Evolutionary conservation across 495 filamentous ascomycete species (phyloP).

Genomic region (Choiromyces venosus): DNA sequence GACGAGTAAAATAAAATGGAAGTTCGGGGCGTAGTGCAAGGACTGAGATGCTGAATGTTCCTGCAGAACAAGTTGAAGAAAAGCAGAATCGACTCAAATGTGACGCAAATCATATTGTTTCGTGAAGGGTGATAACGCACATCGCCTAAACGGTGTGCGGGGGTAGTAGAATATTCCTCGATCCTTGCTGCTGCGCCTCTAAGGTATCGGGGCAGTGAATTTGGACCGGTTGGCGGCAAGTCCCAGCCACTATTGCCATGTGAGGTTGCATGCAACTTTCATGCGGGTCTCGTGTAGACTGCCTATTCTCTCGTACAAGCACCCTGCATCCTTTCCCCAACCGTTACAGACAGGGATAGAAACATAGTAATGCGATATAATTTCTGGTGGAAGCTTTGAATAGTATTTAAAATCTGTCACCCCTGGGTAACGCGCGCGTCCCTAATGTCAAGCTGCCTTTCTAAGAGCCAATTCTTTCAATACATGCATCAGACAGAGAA

Average conservation of each 20-base stretch:
- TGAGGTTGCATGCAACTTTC: not conserved
- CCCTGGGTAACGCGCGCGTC: not conserved
- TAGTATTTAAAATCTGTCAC: not conserved
- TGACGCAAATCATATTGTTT: not conserved
- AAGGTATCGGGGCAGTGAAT: constrained; percentile 10
- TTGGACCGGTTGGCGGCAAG: constrained; percentile 15
- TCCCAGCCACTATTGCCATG: not conserved
- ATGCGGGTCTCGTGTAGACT: not conserved
- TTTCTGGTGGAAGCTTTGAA: not conserved
- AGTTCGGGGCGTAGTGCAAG: not conserved
- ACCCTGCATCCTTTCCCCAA: not conserved
- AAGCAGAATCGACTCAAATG: not conserved
- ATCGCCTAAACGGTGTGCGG: constrained; percentile 5
- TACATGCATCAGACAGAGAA: not conserved
- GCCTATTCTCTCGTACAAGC: not conserved
- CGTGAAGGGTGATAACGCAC: not conserved
- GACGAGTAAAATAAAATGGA: not conserved
- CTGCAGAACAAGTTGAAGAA: not conserved
- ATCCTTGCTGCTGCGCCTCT: constrained; percentile 23
- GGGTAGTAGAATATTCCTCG: constrained; percentile 16
- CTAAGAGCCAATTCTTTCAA: not conserved
- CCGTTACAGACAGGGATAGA: not conserved
- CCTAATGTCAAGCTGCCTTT: not conserved
- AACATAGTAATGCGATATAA: not conserved
- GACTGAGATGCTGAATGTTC: not conserved